Evolutionary conservation across 306 rosid species (phyloP), one percentile per base, ranked within the genome.

Genomic region (Cajanus cajan): DNA sequence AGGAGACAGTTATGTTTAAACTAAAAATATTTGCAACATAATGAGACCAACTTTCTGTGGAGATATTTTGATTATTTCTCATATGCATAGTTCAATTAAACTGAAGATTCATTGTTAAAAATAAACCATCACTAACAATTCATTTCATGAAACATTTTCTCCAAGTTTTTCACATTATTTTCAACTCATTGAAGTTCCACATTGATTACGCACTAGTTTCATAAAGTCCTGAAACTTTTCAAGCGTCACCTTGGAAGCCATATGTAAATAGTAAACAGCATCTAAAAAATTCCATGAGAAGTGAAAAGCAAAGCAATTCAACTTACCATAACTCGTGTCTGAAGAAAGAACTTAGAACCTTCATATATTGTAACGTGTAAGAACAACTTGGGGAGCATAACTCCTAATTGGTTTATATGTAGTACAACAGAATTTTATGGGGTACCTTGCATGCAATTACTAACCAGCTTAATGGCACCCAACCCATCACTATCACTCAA

Each of bases 381-480:
- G 77, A 77, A 71, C 65, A 62, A 78, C 54, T 25, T 12, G 65
- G 31, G 79, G 73, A 76, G 73, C 76, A 21, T 68, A 87, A 71
- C 75, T 54, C 71, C 71, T 39, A 15, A 67, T 52, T 50, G 63
- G 45, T 70, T 80, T 78, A 75, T 55, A 72, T 66, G 48, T 68
- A 75, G 59, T 86, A 74, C 78, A 82, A 80, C 55, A 82, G 40
- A 68, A 68, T 78, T 66, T 78, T 74, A 44, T 41, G 16, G 74
- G 77, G 77, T 31, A 82, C 24, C 68, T 79, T 43, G 74, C 64
- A 84, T 57, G 39, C 63, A 76, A 80, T 64, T 76, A 51, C 31
- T 72, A 73, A 63, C 39, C 82, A 80, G 78, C 70, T 18, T 37
- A 28, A 43, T 13, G 63, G 64, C 68, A 62, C 47, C 48, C 68